These are phyloP conservation scores for Marasmius oreades DNA, from an alignment of 1,284 basidiomycete genomes.

Conservation along the genomic window DNA sequence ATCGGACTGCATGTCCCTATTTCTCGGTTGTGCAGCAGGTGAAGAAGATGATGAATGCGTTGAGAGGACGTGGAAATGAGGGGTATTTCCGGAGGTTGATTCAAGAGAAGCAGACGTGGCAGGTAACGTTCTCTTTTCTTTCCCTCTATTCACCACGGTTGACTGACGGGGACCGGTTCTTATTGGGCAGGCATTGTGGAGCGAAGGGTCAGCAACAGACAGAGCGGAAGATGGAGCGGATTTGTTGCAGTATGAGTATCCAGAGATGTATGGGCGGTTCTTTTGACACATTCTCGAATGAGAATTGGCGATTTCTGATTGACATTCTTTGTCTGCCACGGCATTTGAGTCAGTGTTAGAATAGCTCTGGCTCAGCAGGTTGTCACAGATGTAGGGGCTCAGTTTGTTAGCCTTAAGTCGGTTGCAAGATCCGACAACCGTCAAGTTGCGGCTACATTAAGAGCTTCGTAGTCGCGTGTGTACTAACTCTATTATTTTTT, in stretches of 20 bases:
- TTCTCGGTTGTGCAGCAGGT: background rate
- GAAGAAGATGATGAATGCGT: background rate
- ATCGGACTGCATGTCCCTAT: slow-evolving; percentile 7
- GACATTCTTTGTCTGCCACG: no score
- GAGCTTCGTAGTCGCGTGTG: no score
- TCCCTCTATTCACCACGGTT: background rate
- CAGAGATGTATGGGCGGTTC: background rate
- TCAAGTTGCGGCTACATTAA: no score
- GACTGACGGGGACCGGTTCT: background rate
- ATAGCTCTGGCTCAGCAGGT: no score
- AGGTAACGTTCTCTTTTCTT: slow-evolving; percentile 1
- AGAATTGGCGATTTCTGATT: no score
- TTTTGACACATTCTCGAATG: no score
- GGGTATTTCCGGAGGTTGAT: slow-evolving; percentile 4
- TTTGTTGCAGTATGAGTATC: slow-evolving; percentile 10
- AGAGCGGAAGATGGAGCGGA: slow-evolving; percentile 1
- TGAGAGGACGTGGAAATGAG: background rate
- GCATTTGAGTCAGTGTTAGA: no score
- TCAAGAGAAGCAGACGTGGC: slow-evolving; percentile 7
- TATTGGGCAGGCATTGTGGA: slow-evolving; percentile 14
- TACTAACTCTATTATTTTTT: no score
- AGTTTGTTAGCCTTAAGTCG: no score
- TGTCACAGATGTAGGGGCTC: no score
- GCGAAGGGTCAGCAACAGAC: background rate
- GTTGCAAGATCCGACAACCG: no score